These are phyloP conservation scores for Fonsecaea nubica DNA, from an alignment of 2,329 filamentous ascomycete species.

Conservation along the genomic window DNA sequence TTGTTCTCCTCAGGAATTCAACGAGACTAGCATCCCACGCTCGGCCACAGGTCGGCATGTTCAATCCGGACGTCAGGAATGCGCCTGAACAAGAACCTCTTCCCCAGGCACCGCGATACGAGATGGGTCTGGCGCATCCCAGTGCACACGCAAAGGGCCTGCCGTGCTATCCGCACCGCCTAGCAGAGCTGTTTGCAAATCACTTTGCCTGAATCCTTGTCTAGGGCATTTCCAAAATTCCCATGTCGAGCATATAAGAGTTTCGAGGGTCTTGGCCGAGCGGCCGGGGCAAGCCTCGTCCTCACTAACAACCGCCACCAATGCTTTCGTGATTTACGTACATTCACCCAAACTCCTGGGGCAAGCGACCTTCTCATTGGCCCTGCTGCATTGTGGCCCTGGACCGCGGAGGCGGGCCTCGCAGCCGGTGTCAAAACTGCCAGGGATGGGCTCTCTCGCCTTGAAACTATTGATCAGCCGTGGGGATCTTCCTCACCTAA, in stretches of 20 bases:
- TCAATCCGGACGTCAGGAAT: neutral
- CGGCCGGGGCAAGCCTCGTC: neutral
- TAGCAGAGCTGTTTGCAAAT: neutral
- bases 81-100: neutral
- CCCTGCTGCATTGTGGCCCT: neutral
- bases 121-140: neutral
- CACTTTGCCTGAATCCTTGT: neutral
- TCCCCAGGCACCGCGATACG: neutral
- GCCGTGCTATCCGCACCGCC: neutral
- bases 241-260: neutral
- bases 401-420: neutral
- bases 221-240: slow-evolving; percentile 1
- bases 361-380: neutral
- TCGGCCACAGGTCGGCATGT: neutral
- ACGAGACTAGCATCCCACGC: neutral
- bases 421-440: slow-evolving; percentile 6
- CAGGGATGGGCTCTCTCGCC: neutral
- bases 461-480: neutral
- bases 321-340: neutral
- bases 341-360: neutral
- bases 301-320: slow-evolving; percentile 1
- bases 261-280: neutral
- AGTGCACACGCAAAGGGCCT: neutral
- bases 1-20: neutral
- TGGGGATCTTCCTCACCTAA: slow-evolving; percentile 10